A percentile compares a stretch with the other conserved stretches of the same genome.
Conservation (phyloP, 148 eudicot species). For the Linanthus parryae region DNA sequence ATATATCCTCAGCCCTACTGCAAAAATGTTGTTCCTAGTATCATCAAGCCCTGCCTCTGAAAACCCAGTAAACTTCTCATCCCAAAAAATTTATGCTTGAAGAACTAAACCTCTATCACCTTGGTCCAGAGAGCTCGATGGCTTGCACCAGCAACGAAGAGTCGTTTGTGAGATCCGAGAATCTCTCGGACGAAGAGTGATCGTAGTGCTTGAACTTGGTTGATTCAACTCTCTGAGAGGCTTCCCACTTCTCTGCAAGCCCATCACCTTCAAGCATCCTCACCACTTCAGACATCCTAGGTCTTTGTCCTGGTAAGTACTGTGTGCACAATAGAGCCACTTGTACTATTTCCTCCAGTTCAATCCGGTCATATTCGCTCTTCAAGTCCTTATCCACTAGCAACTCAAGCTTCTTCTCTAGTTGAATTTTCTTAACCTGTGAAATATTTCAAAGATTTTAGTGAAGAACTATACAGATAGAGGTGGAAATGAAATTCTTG, state of each 20-base stretch:
- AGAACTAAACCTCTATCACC: constrained; percentile 23
- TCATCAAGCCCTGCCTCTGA: not conserved
- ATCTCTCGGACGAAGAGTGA: constrained; percentile 50
- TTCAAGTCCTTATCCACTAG: constrained; percentile 56
- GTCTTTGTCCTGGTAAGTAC: constrained; percentile 50
- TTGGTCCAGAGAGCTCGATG: constrained; percentile 76
- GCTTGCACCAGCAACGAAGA: constrained; percentile 64
- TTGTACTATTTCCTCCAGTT: constrained; percentile 62
- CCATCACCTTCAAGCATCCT: constrained; percentile 83
- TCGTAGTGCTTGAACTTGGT: constrained; percentile 34
- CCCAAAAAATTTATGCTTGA: not conserved
- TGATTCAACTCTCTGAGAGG: constrained; percentile 55
- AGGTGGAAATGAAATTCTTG: too few species aligned
- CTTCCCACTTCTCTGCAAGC: constrained; percentile 75
- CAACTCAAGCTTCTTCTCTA: constrained; percentile 54
- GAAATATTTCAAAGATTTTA: not conserved
- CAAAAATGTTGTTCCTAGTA: constrained; percentile 7
- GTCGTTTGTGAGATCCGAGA: constrained; percentile 71
- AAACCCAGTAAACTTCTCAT: not conserved
- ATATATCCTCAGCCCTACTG: not conserved
- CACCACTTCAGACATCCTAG: constrained; percentile 75
- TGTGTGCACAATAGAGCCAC: constrained; percentile 69
- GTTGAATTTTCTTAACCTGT: constrained; percentile 65
- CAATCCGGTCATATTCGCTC: constrained; percentile 41
- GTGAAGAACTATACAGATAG: too few species aligned